Conservation (phyloP, 2,329 filamentous ascomycete species). For the Botrytis fabae region DNA sequence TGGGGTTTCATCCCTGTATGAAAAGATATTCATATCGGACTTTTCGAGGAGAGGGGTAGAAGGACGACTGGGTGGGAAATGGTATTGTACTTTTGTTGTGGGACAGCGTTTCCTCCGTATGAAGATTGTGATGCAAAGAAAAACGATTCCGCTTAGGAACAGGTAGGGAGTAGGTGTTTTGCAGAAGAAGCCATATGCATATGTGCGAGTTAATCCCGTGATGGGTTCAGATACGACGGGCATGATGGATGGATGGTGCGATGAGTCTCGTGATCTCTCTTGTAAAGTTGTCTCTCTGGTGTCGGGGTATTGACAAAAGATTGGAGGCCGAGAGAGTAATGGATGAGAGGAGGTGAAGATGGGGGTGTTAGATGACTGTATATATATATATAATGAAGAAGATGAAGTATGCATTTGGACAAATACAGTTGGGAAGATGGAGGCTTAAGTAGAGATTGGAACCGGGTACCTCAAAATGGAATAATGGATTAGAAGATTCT, state of each 20-base stretch:
- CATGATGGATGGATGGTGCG: conserved; percentile 17
- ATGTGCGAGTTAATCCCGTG: neutral
- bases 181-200: conserved; percentile 10
- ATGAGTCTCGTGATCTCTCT: conserved; percentile 10
- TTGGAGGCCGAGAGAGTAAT: neutral
- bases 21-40: neutral
- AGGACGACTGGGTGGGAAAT: conserved; percentile 19
- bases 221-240: conserved; percentile 24
- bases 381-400: conserved; percentile 1
- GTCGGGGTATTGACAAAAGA: neutral
- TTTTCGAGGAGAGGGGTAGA: conserved; percentile 15
- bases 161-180: conserved; percentile 16
- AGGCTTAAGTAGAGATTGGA: conserved; percentile 26
- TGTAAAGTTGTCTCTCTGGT: neutral
- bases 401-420: neutral
- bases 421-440: conserved; percentile 19
- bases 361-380: neutral
- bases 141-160: conserved; percentile 23
- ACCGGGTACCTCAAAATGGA: neutral
- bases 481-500: neutral
- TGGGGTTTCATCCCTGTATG: neutral
- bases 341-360: neutral
- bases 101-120: conserved; percentile 20
- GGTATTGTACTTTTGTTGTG: conserved; percentile 2
- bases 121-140: conserved; percentile 24